These are phyloP conservation scores for Groenewaldozyma salmanticensis DNA, from an alignment of 805 yeast genomes.

Conservation along the genomic window DNA sequence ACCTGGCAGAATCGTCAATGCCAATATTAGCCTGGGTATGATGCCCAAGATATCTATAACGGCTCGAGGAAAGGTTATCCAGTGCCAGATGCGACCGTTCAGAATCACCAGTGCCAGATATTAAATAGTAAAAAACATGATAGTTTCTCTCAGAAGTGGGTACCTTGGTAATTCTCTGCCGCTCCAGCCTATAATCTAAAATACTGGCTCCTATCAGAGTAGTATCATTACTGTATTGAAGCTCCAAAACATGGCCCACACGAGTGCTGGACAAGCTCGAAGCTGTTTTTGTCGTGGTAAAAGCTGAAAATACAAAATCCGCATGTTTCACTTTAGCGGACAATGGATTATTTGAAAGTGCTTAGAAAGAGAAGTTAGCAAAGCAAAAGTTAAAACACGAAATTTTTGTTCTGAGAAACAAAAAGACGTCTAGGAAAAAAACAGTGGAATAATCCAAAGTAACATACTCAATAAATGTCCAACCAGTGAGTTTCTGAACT, in stretches of 20 bases:
- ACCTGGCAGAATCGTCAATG: slow-evolving; percentile 41
- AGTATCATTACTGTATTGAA: slow-evolving; percentile 39
- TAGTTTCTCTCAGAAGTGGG: slow-evolving; percentile 46
- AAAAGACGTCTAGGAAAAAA: not conserved
- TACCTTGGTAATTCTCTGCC: slow-evolving; percentile 43
- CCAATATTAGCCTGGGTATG: slow-evolving; percentile 33
- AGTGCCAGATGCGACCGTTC: slow-evolving; percentile 35
- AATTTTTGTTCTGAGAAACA: not conserved
- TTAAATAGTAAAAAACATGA: slow-evolving; percentile 48
- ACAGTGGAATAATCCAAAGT: not conserved
- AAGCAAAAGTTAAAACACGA: not conserved
- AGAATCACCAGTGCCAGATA: slow-evolving; percentile 38
- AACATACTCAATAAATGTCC: slow-evolving; percentile 22
- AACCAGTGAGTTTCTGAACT: slow-evolving; percentile 25
- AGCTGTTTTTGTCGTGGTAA: slow-evolving; percentile 31
- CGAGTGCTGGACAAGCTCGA: slow-evolving; percentile 33
- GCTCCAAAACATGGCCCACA: slow-evolving; percentile 46
- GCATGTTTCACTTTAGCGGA: slow-evolving; percentile 27
- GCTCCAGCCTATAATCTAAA: slow-evolving; percentile 46
- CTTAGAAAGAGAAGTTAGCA: slow-evolving; percentile 7
- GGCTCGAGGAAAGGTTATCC: slow-evolving; percentile 25
- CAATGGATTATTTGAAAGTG: slow-evolving; percentile 29
- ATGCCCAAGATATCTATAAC: slow-evolving; percentile 37
- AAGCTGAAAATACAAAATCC: slow-evolving; percentile 28
- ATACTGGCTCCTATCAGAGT: slow-evolving; percentile 44